These are phyloP conservation scores for Arthrobotrys sinensis DNA, from an alignment of 2,329 filamentous ascomycete genomes.

Conservation along the genomic window DNA sequence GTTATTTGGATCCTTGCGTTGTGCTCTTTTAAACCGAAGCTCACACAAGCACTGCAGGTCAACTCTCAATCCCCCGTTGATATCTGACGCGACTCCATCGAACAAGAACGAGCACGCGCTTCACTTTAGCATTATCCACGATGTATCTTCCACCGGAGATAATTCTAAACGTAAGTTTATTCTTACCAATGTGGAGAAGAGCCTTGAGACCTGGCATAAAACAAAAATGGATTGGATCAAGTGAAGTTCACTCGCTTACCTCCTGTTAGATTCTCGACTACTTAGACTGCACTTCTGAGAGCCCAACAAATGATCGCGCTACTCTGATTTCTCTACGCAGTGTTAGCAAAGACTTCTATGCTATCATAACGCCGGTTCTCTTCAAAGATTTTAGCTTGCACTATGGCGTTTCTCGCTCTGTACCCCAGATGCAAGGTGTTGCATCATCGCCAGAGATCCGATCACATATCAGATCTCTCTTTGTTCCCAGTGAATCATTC, in stretches of 20 bases:
- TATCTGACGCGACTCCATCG: not conserved
- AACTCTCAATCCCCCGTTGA: not conserved
- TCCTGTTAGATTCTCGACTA: conserved; percentile 38
- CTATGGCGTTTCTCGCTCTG: conserved; percentile 41
- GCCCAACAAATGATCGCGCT: conserved; percentile 34
- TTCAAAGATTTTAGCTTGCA: conserved; percentile 39
- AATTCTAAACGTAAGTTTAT: conserved; percentile 37
- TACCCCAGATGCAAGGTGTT: conserved; percentile 31
- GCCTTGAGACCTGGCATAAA: too few relatives aligned
- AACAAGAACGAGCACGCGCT: not conserved
- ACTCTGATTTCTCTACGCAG: conserved; percentile 19
- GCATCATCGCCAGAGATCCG: conserved; percentile 6
- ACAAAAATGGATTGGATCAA: too few relatives aligned
- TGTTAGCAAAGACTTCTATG: conserved; percentile 33
- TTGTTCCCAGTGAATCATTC: conserved; percentile 48
- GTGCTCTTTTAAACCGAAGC: too few relatives aligned
- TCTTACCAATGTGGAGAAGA: too few relatives aligned
- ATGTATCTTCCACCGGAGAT: conserved; percentile 53
- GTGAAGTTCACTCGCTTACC: conserved; percentile 7
- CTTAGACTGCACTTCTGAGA: conserved; percentile 18
- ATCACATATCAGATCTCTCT: conserved; percentile 21
- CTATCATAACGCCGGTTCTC: conserved; percentile 12
- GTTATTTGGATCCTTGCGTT: too few relatives aligned
- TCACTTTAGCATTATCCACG: not conserved
- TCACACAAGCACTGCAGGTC: too few relatives aligned